Conservation (phyloP, 1,139 yeast genomes). For the Meyerozyma guilliermondii region DNA sequence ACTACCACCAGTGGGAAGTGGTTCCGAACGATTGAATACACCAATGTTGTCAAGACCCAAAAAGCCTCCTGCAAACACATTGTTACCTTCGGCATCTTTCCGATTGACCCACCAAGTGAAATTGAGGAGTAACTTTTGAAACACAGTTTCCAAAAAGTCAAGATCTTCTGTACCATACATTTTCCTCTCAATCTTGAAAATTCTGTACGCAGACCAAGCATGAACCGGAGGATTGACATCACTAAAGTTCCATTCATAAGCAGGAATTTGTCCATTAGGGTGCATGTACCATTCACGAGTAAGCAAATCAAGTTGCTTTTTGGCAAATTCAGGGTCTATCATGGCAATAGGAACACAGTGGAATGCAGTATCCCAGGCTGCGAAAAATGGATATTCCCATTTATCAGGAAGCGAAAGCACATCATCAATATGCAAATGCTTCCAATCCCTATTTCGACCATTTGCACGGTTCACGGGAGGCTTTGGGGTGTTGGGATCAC, state of each 20-base stretch:
- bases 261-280: conserved; percentile 98
- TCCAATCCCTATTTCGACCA: conserved; percentile 57
- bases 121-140: conserved; percentile 83
- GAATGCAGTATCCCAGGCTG: conserved; percentile 98
- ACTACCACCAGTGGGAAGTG: conserved; percentile 88
- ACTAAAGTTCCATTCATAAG: conserved; percentile 94
- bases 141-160: conserved; percentile 83
- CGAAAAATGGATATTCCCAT: conserved; percentile 96
- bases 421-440: conserved; percentile 84
- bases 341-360: conserved; percentile 92
- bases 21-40: conserved; percentile 89
- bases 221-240: conserved; percentile 98
- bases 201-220: conserved; percentile 94
- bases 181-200: conserved; percentile 84
- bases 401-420: conserved; percentile 89
- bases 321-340: conserved; percentile 94
- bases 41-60: conserved; percentile 94
- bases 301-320: conserved; percentile 78
- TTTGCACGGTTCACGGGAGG: conserved; percentile 15
- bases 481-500: conserved; percentile 73
- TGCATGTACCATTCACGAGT: conserved; percentile 98
- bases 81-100: conserved; percentile 83
- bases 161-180: conserved; percentile 80
- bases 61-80: conserved; percentile 93
- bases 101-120: conserved; percentile 99